phyloP scores from a whole-genome alignment of 192 early-diverging fungal genomes.

The Gryganskiella cystojenkinii region DNA sequence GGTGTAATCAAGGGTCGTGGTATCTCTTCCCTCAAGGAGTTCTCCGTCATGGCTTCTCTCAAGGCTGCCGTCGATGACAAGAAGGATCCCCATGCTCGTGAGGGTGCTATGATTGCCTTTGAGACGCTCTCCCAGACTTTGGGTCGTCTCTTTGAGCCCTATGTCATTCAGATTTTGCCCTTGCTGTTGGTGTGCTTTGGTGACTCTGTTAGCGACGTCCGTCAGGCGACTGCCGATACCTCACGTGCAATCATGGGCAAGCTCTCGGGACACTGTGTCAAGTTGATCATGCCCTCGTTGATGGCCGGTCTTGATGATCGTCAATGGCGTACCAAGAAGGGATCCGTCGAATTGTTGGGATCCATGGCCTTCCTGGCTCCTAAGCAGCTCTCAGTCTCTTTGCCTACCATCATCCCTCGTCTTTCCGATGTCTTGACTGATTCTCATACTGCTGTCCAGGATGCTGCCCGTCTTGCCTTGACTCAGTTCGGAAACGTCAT shows the following conservation, averaged over 20 bases:
- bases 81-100: constrained; percentile 74
- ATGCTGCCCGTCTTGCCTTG: constrained; percentile 86
- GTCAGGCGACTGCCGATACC: constrained; percentile 87
- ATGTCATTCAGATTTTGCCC: constrained; percentile 94
- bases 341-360: constrained; percentile 92
- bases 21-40: constrained; percentile 88
- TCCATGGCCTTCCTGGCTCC: constrained; percentile 97
- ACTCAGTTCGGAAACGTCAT: constrained; percentile 94
- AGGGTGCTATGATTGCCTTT: constrained; percentile 95
- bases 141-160: constrained; percentile 96
- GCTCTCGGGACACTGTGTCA: constrained; percentile 95
- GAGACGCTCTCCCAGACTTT: constrained; percentile 88
- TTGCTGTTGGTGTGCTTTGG: constrained; percentile 88
- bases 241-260: constrained; percentile 94
- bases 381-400: constrained; percentile 89
- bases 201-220: constrained; percentile 85
- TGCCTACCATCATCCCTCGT: constrained; percentile 93
- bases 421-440: constrained; percentile 94
- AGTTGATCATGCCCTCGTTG: constrained; percentile 92
- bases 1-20: constrained; percentile 94
- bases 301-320: constrained; percentile 88
- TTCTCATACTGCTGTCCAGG: constrained; percentile 91
- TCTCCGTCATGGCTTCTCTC: constrained; percentile 79
- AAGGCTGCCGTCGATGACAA: constrained; percentile 88
- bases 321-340: constrained; percentile 98